Percentiles rank a stretch among this genome's conserved stretches.
Conservation (phyloP, 257 asterid species). For the Misopates orontium region DNA sequence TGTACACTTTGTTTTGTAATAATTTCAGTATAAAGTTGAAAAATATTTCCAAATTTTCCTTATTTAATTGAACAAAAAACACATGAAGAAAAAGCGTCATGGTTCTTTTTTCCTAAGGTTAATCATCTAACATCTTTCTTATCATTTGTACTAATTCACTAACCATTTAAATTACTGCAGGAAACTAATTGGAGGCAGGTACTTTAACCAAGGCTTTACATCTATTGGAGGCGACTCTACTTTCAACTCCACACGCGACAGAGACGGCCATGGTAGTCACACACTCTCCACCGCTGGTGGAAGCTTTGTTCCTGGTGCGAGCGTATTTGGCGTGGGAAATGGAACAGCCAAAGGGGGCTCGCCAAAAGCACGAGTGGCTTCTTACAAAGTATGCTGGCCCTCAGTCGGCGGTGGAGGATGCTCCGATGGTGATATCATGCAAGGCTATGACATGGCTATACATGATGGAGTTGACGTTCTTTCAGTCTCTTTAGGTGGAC, state of each 20-base stretch:
- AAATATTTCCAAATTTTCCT: too few relatives aligned
- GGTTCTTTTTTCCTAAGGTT: too few relatives aligned
- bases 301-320: slow-evolving; percentile 60
- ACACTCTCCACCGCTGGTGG: slow-evolving; percentile 88
- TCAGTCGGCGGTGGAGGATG: too few relatives aligned
- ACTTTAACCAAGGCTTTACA: slow-evolving; percentile 53
- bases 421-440: slow-evolving; percentile 52
- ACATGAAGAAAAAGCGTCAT: too few relatives aligned
- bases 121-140: too few relatives aligned
- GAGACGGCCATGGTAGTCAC: slow-evolving; percentile 69
- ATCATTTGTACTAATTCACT: too few relatives aligned
- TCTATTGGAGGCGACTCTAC: slow-evolving; percentile 18
- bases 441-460: slow-evolving; percentile 61
- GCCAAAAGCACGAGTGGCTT: slow-evolving; percentile 66
- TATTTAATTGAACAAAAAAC: too few relatives aligned
- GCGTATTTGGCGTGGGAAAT: slow-evolving; percentile 42
- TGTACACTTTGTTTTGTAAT: not conserved
- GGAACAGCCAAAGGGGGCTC: slow-evolving; percentile 90
- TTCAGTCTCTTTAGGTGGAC: slow-evolving; percentile 63
- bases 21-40: not conserved
- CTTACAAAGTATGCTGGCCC: slow-evolving; percentile 71
- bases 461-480: slow-evolving; percentile 74
- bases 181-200: slow-evolving; percentile 81
- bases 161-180: slow-evolving; percentile 27
- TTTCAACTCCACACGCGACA: slow-evolving; percentile 38